Percentiles rank a stretch among this genome's conserved stretches.
phyloP scores from a whole-genome alignment of 2,329 filamentous ascomycete genomes.

The Alternaria sp. region DNA sequence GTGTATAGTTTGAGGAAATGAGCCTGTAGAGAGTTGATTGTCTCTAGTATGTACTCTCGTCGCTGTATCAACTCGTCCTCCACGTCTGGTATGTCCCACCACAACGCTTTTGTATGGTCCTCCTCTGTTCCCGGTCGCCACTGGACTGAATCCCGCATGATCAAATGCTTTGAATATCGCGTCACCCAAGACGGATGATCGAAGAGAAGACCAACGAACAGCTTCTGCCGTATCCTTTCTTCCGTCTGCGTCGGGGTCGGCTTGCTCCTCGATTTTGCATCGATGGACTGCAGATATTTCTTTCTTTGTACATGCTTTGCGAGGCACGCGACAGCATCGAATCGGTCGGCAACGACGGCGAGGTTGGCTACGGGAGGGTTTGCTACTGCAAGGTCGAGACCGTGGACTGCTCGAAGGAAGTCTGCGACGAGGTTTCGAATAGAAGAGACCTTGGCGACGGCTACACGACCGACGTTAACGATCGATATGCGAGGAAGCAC shows the following conservation, averaged over 20 bases:
- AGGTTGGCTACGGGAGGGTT: slow-evolving; percentile 67
- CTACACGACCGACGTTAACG: slow-evolving; percentile 73
- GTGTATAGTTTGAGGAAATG: slow-evolving; percentile 74
- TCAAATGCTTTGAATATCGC: slow-evolving; percentile 69
- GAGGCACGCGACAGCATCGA: slow-evolving; percentile 69
- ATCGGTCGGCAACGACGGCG: slow-evolving; percentile 75
- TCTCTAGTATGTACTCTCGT: slow-evolving; percentile 71
- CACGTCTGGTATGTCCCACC: slow-evolving; percentile 77
- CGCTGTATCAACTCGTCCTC: slow-evolving; percentile 75
- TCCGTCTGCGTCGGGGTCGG: slow-evolving; percentile 59
- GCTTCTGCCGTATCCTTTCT: slow-evolving; percentile 73
- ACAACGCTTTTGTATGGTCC: slow-evolving; percentile 60
- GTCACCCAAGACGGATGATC: slow-evolving; percentile 69
- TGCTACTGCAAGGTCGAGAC: slow-evolving; percentile 55
- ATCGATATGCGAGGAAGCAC: slow-evolving; percentile 72
- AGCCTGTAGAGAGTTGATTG: slow-evolving; percentile 72
- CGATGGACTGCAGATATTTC: slow-evolving; percentile 54
- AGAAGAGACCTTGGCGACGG: slow-evolving; percentile 67
- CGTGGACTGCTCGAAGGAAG: slow-evolving; percentile 72
- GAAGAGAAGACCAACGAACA: slow-evolving; percentile 71
- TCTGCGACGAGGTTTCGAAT: slow-evolving; percentile 72
- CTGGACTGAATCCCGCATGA: slow-evolving; percentile 69
- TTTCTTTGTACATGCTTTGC: slow-evolving; percentile 62
- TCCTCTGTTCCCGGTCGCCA: slow-evolving; percentile 59
- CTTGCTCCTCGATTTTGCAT: slow-evolving; percentile 57